Base-by-base conservation (phyloP, 441 rosid species). In the Dalechampia spathulata region DNA sequence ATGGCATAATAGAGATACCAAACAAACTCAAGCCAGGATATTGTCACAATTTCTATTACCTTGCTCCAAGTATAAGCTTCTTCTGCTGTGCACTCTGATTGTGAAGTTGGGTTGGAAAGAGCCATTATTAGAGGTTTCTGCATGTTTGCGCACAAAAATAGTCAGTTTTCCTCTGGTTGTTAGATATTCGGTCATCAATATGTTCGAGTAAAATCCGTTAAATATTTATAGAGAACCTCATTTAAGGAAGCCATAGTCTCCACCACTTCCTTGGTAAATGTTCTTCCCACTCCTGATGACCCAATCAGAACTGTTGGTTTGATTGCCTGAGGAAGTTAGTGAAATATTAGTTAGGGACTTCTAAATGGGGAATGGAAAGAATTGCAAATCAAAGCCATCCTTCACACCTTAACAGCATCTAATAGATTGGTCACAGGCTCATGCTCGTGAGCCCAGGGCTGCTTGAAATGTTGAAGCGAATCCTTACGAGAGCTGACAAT, bases 31-130 rank as follows among this genome's bases (percentile, higher is more conserved):
- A n/a, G n/a, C n/a, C n/a, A n/a, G n/a, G n/a, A n/a, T n/a, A n/a
- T n/a, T n/a, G n/a, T n/a, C n/a, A n/a, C n/a, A n/a, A n/a, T n/a
- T n/a, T n/a, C n/a, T n/a, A n/a, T 14, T 78, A 90, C 97, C 86
- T 86, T 65, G 57, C 72, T 83, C 96, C 96, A 90, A 50, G 81
- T 72, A 69, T 90, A 90, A 45, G 97, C 97, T 68, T 90, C 91
- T 74, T 87, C 94, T 22, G 97, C 97, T 11, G 92, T 90, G 57
- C 97, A 90, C 65, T 87, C 96, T 16, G 96, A 78, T 66, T 90
- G 97, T 25, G 97, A 87, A 51, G 94, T 87, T 45, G 96, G 97
- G 69, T 90, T 90, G 58, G 96, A 87, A 44, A 90, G 85, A 59
- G 97, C 91, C 69, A 90, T 64, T 55, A 90, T 87, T 52, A 90